Evolutionary conservation across 2,329 filamentous ascomycete genomes (phyloP), one percentile per base, ranked within the genome.

Genomic region (Fusarium sp.): DNA sequence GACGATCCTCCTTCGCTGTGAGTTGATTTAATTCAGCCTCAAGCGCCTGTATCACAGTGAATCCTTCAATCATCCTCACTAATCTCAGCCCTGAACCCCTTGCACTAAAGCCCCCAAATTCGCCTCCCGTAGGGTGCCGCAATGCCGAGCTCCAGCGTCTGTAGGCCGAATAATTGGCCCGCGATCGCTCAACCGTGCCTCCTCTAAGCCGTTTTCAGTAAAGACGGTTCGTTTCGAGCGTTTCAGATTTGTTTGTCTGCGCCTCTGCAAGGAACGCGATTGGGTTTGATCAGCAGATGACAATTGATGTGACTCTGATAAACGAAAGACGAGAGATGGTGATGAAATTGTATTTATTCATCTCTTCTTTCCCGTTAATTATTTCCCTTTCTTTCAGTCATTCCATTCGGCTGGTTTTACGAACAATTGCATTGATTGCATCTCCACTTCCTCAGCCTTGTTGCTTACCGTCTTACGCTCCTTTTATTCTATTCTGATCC

Each of bases 201-300:
- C 5, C 2, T n/a, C 50, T 59, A 56, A 41, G 12, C 57, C 20
- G 8, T 10, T 20, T 42, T 48, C 7, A 13, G 51, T 21, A 30
- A 32, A 57, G 42, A 14, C 18, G 43, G 63, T 55, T 66, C 62
- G 62, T 66, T 66, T 45, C 30, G 49, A 28, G n/a, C 42, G 13
- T 48, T 48, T 47, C 43, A 40, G 25, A 61, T 57, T 47, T 28
- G 42, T 40, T 41, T 28, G 55, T 28, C 62, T 59, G 62, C 60
- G 62, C 62, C 41, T 65, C 40, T 23, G n/a, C 18, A 25, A 34
- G 56, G 46, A 65, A 66, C 46, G 55, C 1, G 6, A 65, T 65
- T 65, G 62, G 62, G 6, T 4, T 4, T 12, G 48, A 61, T 56
- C 54, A 56, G 18, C 34, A 4, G 34, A 37, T 37, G 34, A 37